phyloP scores from a whole-genome alignment of 2,329 filamentous ascomycete genomes.

The Trichoderma asperellum region DNA sequence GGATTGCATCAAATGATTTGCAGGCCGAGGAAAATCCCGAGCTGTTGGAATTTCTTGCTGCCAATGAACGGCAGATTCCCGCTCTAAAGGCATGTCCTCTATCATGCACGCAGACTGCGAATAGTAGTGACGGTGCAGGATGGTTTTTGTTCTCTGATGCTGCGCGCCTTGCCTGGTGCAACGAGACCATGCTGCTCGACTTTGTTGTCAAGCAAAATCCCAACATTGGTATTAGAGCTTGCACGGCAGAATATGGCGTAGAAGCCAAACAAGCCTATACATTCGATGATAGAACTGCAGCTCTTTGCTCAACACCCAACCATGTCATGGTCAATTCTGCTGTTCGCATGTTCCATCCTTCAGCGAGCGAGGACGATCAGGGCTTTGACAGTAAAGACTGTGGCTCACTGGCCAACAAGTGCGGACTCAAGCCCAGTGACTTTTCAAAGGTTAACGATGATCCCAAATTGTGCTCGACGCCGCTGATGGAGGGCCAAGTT shows the following conservation, averaged over 20 bases:
- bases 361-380: background rate
- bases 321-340: slow-evolving; percentile 27
- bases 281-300: slow-evolving; percentile 23
- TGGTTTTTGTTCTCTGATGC: slow-evolving; percentile 4
- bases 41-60: slow-evolving; percentile 18
- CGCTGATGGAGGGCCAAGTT: no score
- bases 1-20: background rate
- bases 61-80: slow-evolving; percentile 15
- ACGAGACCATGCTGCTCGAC: slow-evolving; percentile 12
- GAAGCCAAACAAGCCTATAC: slow-evolving; percentile 28
- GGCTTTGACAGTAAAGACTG: background rate
- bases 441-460: no score
- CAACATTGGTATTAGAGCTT: background rate
- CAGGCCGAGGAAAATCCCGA: background rate
- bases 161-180: background rate
- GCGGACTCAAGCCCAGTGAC: no score
- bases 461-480: no score
- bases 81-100: background rate
- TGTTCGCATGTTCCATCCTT: slow-evolving; percentile 3
- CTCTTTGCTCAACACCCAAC: slow-evolving; percentile 29
- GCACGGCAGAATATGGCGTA: slow-evolving; percentile 1
- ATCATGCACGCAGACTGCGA: slow-evolving; percentile 1
- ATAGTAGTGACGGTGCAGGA: background rate
- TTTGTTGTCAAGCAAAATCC: background rate
- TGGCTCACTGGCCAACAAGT: background rate